Evolutionary conservation across 163 green algal species (phyloP), one percentile per base, ranked within the genome.

Genomic region (Scenedesmus sp.): DNA sequence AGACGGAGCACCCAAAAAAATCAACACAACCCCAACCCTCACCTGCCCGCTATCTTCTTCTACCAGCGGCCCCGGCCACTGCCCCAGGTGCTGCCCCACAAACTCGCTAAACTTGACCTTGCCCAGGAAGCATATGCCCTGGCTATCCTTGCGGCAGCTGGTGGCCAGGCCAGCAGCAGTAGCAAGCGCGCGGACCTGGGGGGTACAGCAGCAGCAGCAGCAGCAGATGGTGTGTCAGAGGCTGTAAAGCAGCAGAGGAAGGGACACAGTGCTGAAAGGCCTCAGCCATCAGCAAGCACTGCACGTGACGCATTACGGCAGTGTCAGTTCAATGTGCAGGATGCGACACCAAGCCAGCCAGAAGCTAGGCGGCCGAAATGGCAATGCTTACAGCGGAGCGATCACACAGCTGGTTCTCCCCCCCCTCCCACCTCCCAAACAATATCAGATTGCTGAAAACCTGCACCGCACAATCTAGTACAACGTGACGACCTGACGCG

Each of bases 91-190:
- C 94, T 98, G 93, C 73, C 93, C 81, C 16, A 97, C 93, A 94
- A 99, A 99, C 93, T 98, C 97, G 77, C 60, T 88, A 89, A 98
- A 98, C 87, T 97, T 97, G 34, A 99, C 98, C 91, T 99, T 99
- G 67, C 98, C 98, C 59, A 99, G 95, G 93, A 99, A 99, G 95
- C 98, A 99, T 88, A 99, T 99, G 73, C 98, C 98, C 94, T 99
- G 98, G 93, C 95, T 98, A 94, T 99, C 98, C 89, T 98, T 98
- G 26, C 98, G 95, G n/a, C 93, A 93, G 89, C 96, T 94, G 90
- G 97, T 99, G 66, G 98, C 97, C 62, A 99, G 96, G n/a, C 89
- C 88, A 55, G 96, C 92, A 3, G 92, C 93, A 1, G 91, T 90
- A 4, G 98, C 98, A 54, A 99, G 94, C 57, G 94, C 81, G 3